A percentile compares a stretch with the other conserved stretches of the same genome.
These are phyloP conservation scores for Pochonia chlamydosporia DNA, from an alignment of 2,329 filamentous ascomycete species.

Conservation along the genomic window DNA sequence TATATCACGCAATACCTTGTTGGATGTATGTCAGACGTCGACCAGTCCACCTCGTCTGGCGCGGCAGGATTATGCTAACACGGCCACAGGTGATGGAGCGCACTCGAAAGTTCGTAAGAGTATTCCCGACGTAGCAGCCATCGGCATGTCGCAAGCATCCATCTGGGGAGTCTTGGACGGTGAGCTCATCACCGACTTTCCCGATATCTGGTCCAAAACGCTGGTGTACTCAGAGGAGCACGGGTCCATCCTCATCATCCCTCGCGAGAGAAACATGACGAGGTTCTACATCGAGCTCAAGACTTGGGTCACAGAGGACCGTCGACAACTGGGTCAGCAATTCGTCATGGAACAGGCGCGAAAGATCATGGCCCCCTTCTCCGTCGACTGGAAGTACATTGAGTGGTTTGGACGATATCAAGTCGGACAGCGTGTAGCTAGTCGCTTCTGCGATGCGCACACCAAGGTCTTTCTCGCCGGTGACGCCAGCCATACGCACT, in stretches of 20 bases:
- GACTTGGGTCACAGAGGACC: constrained; percentile 33
- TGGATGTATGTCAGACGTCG: constrained; percentile 52
- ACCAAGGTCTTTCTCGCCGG: constrained; percentile 62
- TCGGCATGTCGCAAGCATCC: constrained; percentile 46
- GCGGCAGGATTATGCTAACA: constrained; percentile 6
- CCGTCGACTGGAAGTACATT: constrained; percentile 51
- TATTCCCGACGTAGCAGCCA: constrained; percentile 51
- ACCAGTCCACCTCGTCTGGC: too few species aligned
- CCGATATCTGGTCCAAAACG: constrained; percentile 70
- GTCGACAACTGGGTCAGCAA: constrained; percentile 45
- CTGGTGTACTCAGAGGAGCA: constrained; percentile 61
- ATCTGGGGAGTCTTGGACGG: constrained; percentile 70
- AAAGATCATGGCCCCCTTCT: constrained; percentile 54
- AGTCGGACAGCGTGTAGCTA: constrained; percentile 65
- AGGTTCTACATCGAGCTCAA: constrained; percentile 56
- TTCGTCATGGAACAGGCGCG: constrained; percentile 65
- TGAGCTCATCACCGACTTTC: constrained; percentile 65
- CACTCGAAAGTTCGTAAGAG: constrained; percentile 64
- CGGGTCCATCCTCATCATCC: constrained; percentile 68
- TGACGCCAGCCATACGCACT: constrained; percentile 68
- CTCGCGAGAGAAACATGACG: constrained; percentile 67
- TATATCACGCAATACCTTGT: constrained; percentile 59
- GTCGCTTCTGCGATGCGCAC: constrained; percentile 59
- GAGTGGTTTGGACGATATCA: constrained; percentile 71
- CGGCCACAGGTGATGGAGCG: constrained; percentile 56